These are phyloP conservation scores for Amanita fuliginea DNA, from an alignment of 768 basidiomycete species.

Conservation along the genomic window DNA sequence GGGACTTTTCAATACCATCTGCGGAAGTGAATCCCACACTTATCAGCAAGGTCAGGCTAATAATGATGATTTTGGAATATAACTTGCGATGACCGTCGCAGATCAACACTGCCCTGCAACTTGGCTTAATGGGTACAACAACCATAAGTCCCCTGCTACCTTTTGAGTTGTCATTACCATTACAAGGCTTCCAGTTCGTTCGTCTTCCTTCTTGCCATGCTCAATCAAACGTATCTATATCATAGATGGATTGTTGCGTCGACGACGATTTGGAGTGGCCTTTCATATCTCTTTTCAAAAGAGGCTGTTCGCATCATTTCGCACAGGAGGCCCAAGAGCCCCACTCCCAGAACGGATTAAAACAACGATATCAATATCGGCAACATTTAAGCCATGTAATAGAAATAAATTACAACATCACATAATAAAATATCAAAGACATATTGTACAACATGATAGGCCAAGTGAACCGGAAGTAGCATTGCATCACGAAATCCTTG, in stretches of 20 bases:
- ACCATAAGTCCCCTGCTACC: conserved; percentile 78
- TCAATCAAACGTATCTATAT: not conserved
- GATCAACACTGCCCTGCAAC: conserved; percentile 90
- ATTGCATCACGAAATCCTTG: conserved; percentile 4
- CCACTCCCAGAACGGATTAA: conserved; percentile 9
- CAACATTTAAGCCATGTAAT: not conserved
- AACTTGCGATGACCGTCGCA: conserved; percentile 17
- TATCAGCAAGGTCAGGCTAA: conserved; percentile 72
- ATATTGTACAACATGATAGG: not conserved
- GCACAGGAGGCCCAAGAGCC: conserved; percentile 15
- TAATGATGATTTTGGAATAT: not conserved
- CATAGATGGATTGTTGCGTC: conserved; percentile 75
- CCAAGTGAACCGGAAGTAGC: not conserved
- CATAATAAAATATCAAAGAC: not conserved
- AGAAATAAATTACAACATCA: conserved; percentile 4
- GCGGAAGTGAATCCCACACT: conserved; percentile 88
- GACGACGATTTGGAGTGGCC: conserved; percentile 88
- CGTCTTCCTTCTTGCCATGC: not conserved
- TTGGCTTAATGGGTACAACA: conserved; percentile 82
- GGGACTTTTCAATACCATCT: conserved; percentile 93
- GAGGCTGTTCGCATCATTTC: conserved; percentile 58
- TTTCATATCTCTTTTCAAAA: conserved; percentile 71
- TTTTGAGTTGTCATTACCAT: conserved; percentile 36
- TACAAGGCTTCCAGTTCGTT: conserved; percentile 70
- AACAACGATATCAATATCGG: not conserved